These are phyloP conservation scores for Neophaeococcomyces aloes DNA, from an alignment of 2,329 filamentous ascomycete genomes.

Conservation along the genomic window DNA sequence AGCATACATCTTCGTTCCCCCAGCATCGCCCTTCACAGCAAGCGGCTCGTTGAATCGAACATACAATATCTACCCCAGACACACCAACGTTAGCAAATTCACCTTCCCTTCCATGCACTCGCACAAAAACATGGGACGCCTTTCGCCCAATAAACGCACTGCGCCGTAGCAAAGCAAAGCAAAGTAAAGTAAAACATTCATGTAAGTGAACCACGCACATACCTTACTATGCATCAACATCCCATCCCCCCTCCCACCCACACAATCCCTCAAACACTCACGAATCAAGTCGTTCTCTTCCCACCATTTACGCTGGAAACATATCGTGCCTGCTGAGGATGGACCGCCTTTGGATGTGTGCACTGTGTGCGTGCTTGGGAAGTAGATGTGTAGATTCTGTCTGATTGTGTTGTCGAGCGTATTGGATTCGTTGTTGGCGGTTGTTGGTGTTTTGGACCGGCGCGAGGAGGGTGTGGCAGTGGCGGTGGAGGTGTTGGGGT, in stretches of 20 bases:
- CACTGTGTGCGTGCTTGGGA: constrained; percentile 65
- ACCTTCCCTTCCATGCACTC: background rate
- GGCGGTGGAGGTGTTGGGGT: constrained; percentile 11
- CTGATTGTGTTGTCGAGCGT: constrained; percentile 25
- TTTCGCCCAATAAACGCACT: too few relatives aligned
- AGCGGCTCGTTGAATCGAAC: constrained; percentile 8
- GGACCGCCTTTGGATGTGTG: constrained; percentile 52
- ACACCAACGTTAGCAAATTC: constrained; percentile 6
- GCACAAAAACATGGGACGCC: too few relatives aligned
- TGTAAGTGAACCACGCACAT: constrained; percentile 26
- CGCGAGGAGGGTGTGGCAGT: constrained; percentile 15
- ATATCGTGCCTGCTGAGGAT: constrained; percentile 68
- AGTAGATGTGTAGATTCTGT: constrained; percentile 62
- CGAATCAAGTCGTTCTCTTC: constrained; percentile 57
- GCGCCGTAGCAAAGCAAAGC: too few relatives aligned
- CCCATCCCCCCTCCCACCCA: constrained; percentile 53
- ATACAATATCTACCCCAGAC: constrained; percentile 10
- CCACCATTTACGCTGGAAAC: constrained; percentile 64
- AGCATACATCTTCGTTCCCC: constrained; percentile 23
- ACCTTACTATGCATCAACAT: constrained; percentile 85
- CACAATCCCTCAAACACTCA: constrained; percentile 61
- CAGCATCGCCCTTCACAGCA: constrained; percentile 11
- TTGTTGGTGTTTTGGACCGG: constrained; percentile 24
- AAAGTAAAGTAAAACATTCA: too few relatives aligned
- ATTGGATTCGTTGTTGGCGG: constrained; percentile 27